A percentile compares a stretch with the other conserved stretches of the same genome.
phyloP scores from a whole-genome alignment of 2,329 filamentous ascomycete genomes.

The Pseudocercospora macadamiae region DNA sequence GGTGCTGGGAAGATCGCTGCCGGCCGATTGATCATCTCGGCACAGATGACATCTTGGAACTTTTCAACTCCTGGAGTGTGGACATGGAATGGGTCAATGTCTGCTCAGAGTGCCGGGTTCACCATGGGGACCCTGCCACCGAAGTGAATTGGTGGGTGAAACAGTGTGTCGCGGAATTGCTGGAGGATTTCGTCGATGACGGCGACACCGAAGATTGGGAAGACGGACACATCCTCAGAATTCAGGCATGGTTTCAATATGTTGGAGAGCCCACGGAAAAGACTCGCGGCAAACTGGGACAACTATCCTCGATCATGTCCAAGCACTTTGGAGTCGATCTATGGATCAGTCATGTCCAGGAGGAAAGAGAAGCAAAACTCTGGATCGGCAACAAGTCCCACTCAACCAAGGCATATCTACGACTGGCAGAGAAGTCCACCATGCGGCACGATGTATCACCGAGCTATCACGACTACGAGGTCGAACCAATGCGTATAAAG shows the following conservation, averaged over 20 bases:
- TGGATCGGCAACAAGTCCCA: background rate
- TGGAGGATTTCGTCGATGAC: too few relatives aligned
- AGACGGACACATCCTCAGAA: background rate
- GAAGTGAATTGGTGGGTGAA: too few relatives aligned
- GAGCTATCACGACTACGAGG: background rate
- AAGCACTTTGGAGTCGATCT: conserved; percentile 13
- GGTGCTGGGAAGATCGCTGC: conserved; percentile 7
- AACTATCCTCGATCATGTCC: background rate
- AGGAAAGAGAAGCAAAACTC: background rate
- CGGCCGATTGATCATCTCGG: background rate
- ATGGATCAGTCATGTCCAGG: conserved; percentile 10
- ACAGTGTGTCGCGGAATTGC: too few relatives aligned
- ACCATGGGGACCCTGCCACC: too few relatives aligned
- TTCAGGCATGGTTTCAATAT: background rate
- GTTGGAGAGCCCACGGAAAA: background rate
- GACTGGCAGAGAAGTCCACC: background rate
- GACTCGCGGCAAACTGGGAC: background rate
- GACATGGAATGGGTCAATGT: too few relatives aligned
- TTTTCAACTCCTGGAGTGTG: background rate
- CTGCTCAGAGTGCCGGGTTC: too few relatives aligned
- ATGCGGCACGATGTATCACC: background rate
- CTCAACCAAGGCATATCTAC: background rate
- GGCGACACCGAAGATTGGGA: too few relatives aligned
- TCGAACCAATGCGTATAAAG: background rate
- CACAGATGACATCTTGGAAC: background rate